These are phyloP conservation scores for Venturia asperata DNA, from an alignment of 2,329 filamentous ascomycete genomes.

Conservation along the genomic window DNA sequence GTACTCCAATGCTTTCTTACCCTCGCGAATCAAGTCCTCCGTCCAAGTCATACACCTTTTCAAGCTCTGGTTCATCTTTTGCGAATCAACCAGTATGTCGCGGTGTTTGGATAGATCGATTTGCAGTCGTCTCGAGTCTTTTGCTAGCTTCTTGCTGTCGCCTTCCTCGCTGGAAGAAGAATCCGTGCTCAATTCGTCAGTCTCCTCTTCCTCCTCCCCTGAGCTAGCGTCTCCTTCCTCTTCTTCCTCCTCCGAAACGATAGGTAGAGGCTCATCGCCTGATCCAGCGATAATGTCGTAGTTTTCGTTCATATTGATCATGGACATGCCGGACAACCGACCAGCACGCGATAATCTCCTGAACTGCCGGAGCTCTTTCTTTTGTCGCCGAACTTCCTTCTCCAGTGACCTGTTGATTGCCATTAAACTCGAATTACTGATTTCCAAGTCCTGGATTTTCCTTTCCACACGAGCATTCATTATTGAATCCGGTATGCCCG, in stretches of 20 bases:
- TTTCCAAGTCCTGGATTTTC: constrained; percentile 93
- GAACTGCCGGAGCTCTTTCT: constrained; percentile 76
- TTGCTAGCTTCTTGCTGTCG: constrained; percentile 51
- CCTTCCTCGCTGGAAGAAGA: constrained; percentile 34
- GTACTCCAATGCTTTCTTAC: constrained; percentile 78
- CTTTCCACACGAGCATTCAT: constrained; percentile 84
- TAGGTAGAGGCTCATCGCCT: constrained; percentile 25
- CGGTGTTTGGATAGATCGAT: constrained; percentile 84
- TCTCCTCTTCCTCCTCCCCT: constrained; percentile 37
- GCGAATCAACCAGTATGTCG: constrained; percentile 78
- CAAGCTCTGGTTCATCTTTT: constrained; percentile 92
- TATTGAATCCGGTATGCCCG: constrained; percentile 66
- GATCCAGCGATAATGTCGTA: constrained; percentile 33
- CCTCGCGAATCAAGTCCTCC: constrained; percentile 83
- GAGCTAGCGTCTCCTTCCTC: constrained; percentile 32
- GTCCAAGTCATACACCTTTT: constrained; percentile 85
- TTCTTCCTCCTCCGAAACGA: constrained; percentile 17
- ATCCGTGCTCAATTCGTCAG: constrained; percentile 38
- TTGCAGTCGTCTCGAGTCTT: constrained; percentile 76
- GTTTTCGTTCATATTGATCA: constrained; percentile 31
- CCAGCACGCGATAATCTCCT: constrained; percentile 79
- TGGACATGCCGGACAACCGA: constrained; percentile 4
- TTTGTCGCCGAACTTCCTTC: constrained; percentile 84
- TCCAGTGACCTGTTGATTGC: constrained; percentile 94
- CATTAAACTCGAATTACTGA: constrained; percentile 88